These are phyloP conservation scores for Talaromyces amestolkiae DNA, from an alignment of 2,329 filamentous ascomycete species.

Conservation along the genomic window DNA sequence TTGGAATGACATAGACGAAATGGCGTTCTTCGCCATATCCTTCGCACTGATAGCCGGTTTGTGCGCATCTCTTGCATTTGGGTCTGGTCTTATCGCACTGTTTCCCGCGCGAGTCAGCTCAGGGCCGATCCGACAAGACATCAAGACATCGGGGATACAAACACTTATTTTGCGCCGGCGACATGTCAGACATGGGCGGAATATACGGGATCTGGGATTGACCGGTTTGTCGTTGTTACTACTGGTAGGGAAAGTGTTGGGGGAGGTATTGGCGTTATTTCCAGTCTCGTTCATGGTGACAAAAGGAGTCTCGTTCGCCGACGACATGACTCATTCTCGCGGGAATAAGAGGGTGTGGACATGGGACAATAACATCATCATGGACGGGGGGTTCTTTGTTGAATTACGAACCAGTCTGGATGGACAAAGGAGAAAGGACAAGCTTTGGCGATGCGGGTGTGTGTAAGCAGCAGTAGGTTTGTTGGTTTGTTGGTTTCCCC, in stretches of 20 bases:
- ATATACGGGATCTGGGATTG: conserved; percentile 17
- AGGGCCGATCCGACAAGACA: not conserved
- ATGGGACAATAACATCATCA: conserved; percentile 1
- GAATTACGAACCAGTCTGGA: not conserved
- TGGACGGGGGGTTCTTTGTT: not conserved
- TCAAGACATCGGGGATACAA: not conserved
- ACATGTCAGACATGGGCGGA: conserved; percentile 19
- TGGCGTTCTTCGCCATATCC: conserved; percentile 19
- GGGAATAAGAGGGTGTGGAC: not conserved
- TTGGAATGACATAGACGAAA: conserved; percentile 20
- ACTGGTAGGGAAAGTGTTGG: not conserved
- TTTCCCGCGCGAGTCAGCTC: conserved; percentile 1
- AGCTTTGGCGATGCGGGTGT: not conserved
- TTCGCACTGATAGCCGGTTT: conserved; percentile 20
- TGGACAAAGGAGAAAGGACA: not conserved
- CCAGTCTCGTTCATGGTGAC: conserved; percentile 5
- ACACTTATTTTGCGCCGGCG: conserved; percentile 20
- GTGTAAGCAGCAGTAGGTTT: not conserved
- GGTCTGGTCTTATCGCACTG: conserved; percentile 19
- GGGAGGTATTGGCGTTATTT: not conserved
- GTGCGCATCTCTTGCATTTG: conserved; percentile 19
- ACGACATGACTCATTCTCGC: conserved; percentile 10
- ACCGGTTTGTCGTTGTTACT: not conserved
- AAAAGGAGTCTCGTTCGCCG: not conserved
- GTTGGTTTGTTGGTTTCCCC: not conserved